Evolutionary conservation across 2,329 filamentous ascomycete species (phyloP), one percentile per base, ranked within the genome.

Genomic region (Gliomastix tumulicola): DNA sequence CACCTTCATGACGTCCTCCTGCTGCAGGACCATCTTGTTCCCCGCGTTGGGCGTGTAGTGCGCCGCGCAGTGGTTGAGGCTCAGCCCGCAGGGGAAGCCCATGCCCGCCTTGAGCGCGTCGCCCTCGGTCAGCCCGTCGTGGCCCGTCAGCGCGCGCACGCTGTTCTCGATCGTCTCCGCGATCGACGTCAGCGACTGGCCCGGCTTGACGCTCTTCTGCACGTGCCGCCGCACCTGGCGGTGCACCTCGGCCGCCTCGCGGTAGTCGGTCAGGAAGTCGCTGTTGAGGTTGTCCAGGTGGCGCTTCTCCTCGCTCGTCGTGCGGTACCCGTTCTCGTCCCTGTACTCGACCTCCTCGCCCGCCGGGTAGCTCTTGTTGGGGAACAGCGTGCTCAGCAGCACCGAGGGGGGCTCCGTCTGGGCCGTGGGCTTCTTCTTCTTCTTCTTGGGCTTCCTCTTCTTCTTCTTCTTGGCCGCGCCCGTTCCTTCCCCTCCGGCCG

Each of bases 1-100:
- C 7, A 89, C 79, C 59, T 87, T 89, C 72, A 90, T 74, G 23
- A 94, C 84, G 54, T 94, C 85, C 43, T 77, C 73, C 42, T 81
- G 58, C 52, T 84, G 68, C 40, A 92, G 65, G 22, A 88, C 62
- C 49, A 83, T 74, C 56, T 88, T 86, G 62, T 92, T 92, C 38
- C 87, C 87, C 3, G 84, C 82, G 55, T 94, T 94, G 9, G 88
- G 88, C 7, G 82, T 89, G 59, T 84, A 94, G 63, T 94, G 88
- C 5, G 88, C 88, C 2, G 86, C 86, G 51, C 84, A 86, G 56
- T 92, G 79, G 63, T 94, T 89, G 47, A 92, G 70, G 55, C 83
- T 88, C 37, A 94, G 67, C 36, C 88, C 88, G 17, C 82, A 88
- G 6, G 88, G 88, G 63, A 94, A 94, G 5, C 85, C 88, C 74